Evolutionary conservation across 192 early-diverging fungal species (phyloP).

Genomic region (Kickxella alabastrina): DNA sequence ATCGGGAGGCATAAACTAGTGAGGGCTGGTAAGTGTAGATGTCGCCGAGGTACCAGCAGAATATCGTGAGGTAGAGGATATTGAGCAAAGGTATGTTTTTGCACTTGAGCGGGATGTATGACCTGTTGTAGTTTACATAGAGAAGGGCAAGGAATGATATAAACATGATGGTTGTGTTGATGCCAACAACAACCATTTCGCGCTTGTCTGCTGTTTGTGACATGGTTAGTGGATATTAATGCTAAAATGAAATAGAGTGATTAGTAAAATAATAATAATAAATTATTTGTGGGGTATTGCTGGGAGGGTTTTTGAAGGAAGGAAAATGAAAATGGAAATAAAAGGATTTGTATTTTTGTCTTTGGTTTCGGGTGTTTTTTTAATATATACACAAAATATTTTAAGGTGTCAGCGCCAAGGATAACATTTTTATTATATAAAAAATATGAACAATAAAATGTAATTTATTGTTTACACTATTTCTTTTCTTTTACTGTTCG

Average conservation of each 20-base stretch:
- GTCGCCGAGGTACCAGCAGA: conserved; percentile 35
- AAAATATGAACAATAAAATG: no score
- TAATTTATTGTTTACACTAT: background rate
- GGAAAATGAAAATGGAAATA: background rate
- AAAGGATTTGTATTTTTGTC: no score
- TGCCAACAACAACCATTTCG: conserved; percentile 27
- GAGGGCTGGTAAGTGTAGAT: conserved; percentile 33
- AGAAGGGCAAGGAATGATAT: conserved; percentile 8
- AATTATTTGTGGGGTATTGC: background rate
- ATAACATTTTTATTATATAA: no score
- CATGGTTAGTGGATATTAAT: background rate
- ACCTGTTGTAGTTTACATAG: conserved; percentile 20
- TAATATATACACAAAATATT: background rate
- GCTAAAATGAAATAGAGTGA: background rate
- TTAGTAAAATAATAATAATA: background rate
- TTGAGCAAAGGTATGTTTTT: conserved; percentile 42
- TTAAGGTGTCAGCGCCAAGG: background rate
- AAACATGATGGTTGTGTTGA: conserved; percentile 22
- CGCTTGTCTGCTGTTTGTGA: conserved; percentile 8
- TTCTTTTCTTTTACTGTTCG: background rate
- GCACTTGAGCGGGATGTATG: conserved; percentile 33
- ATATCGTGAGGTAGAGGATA: conserved; percentile 11
- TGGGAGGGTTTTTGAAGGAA: no score
- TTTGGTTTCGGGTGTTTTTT: no score
- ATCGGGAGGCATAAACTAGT: conserved; percentile 15